Evolutionary conservation across 2,329 filamentous ascomycete genomes (phyloP), one percentile per base, ranked within the genome.

Genomic region (Aspergillus tubingensis): DNA sequence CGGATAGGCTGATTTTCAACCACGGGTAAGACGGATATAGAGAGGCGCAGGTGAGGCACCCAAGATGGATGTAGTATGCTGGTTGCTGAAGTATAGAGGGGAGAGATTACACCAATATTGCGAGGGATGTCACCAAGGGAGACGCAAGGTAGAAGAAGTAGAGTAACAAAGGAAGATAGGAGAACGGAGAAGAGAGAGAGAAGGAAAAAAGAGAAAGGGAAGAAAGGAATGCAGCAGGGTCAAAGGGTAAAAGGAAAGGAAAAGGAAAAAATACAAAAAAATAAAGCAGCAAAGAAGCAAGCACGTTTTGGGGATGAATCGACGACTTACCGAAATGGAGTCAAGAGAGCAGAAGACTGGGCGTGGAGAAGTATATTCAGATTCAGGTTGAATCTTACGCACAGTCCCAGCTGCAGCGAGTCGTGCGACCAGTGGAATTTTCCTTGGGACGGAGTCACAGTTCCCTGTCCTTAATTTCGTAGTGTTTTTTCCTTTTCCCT

Each of bases 371-470:
- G 56, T 52, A 62, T 57, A 62, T 60, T 62, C 32, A 36, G 11
- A 11, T 59, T 52, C 44, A 44, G 59, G 39, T 60, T 49, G 19
- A 54, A 41, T 62, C 36, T 65, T 63, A 65, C 59, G 62, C 62
- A 62, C 62, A 52, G 59, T 59, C 59, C 57, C 59, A 58, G 56
- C 47, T 58, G 48, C 57, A 56, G 39, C 30, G 53, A 61, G 54
- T 64, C 58, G 60, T 65, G 63, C 63, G 58, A 61, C 62, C 58
- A 62, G 52, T 54, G 41, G 59, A 58, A 47, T 30, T 25, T 41
- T 56, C 41, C 38, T 50, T 55, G 17, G 51, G 57, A 50, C 25
- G 27, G 47, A 8, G 47, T 27, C 27, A 50, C n/a, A 30, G 23
- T 32, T 30, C 25, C 25, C 30, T 32, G 47, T 50, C 47, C 47